Percentiles rank a stretch among this genome's conserved stretches.
Evolutionary conservation across 2,329 filamentous ascomycete genomes (phyloP).

Genomic region (Gyromitra esculenta): DNA sequence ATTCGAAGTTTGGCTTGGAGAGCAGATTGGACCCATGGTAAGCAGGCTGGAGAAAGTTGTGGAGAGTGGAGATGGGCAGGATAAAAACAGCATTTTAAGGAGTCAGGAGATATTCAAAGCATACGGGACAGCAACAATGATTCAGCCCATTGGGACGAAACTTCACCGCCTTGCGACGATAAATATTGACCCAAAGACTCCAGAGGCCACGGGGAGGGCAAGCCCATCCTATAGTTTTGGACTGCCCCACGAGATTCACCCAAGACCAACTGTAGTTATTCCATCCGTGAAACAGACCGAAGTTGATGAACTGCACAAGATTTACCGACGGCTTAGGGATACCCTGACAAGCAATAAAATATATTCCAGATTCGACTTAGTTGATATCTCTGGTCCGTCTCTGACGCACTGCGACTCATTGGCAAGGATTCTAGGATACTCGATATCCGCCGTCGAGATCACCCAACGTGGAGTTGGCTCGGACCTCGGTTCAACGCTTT

Average conservation of each 20-base stretch:
- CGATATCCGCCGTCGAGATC: slow-evolving; percentile 89
- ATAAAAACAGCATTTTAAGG: slow-evolving; percentile 57
- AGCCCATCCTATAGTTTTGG: slow-evolving; percentile 44
- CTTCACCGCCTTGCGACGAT: slow-evolving; percentile 59
- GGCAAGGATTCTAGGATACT: slow-evolving; percentile 77
- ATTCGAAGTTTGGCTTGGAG: slow-evolving; percentile 76
- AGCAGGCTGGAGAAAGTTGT: slow-evolving; percentile 65
- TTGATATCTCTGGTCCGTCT: slow-evolving; percentile 43
- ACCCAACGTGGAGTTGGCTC: slow-evolving; percentile 85
- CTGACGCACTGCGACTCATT: slow-evolving; percentile 66
- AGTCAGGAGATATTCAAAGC: slow-evolving; percentile 65
- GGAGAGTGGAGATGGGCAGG: slow-evolving; percentile 57
- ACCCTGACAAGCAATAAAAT: slow-evolving; percentile 58
- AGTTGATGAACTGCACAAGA: slow-evolving; percentile 67
- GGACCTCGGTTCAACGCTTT: slow-evolving; percentile 75
- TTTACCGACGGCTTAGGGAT: slow-evolving; percentile 70
- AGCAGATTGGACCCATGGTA: slow-evolving; percentile 66
- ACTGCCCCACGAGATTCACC: slow-evolving; percentile 59
- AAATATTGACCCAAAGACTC: slow-evolving; percentile 36
- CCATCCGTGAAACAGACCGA: slow-evolving; percentile 47
- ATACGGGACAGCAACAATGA: slow-evolving; percentile 66
- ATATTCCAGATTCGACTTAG: slow-evolving; percentile 63
- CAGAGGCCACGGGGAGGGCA: slow-evolving; percentile 29
- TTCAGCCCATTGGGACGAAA: slow-evolving; percentile 64
- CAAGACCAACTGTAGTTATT: slow-evolving; percentile 58